phyloP scores from a whole-genome alignment of 73 alveolate genomes.

The Effrenium voratum region DNA sequence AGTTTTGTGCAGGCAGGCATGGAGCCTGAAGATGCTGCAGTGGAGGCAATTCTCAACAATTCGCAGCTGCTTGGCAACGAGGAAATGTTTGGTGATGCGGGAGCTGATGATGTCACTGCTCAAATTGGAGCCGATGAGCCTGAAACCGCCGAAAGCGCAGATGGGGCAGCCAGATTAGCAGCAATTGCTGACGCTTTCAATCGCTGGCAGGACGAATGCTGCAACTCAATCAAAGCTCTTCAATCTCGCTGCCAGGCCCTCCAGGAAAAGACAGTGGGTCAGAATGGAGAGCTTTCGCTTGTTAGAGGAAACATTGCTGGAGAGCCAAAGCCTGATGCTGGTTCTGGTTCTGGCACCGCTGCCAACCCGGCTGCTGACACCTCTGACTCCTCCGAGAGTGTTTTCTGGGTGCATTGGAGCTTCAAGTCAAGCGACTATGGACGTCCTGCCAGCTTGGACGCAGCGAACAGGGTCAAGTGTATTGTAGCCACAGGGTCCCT shows the following conservation, averaged over 20 bases:
- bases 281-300: neutral
- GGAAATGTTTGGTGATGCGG: neutral
- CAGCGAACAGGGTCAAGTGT: neutral
- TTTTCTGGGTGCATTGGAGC: constrained; percentile 30
- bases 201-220: neutral
- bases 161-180: neutral
- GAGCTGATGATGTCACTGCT: too few relatives aligned
- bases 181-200: neutral
- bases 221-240: neutral
- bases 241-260: neutral
- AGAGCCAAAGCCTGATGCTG: neutral
- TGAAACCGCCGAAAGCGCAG: neutral
- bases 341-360: neutral
- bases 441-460: neutral
- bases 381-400: neutral
- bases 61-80: neutral
- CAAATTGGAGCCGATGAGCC: neutral
- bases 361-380: neutral
- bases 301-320: neutral
- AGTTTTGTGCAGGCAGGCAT: neutral
- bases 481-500: constrained; percentile 9
- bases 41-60: neutral
- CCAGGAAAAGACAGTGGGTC: neutral
- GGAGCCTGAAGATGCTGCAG: constrained; percentile 11
- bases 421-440: neutral